phyloP scores from a whole-genome alignment of 345 rosid genomes.

The Eucalyptus guilfoylei region DNA sequence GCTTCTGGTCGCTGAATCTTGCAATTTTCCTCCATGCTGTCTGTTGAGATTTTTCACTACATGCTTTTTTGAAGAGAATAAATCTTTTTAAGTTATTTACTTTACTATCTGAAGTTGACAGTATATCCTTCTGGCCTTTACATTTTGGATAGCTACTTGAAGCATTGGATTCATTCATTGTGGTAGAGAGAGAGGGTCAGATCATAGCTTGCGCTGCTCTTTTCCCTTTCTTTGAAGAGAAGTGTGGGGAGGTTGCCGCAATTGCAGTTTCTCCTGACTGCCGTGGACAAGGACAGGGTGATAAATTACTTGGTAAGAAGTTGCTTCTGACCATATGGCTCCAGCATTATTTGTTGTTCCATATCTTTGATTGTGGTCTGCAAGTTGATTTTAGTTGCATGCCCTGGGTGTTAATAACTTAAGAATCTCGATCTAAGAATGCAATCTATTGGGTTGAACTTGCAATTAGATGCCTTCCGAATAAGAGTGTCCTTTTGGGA shows the following conservation, averaged over 20 bases:
- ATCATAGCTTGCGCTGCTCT: conserved; percentile 91
- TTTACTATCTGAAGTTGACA: background rate
- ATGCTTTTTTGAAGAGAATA: background rate
- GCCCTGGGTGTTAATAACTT: background rate
- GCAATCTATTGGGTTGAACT: background rate
- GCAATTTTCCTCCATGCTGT: background rate
- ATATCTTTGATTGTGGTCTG: background rate
- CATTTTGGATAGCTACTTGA: conserved; percentile 40
- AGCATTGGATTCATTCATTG: conserved; percentile 48
- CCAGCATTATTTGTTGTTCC: background rate
- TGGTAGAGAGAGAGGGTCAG: conserved; percentile 92
- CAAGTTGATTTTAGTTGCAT: background rate
- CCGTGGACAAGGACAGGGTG: conserved; percentile 96
- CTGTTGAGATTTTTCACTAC: background rate
- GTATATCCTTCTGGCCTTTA: background rate
- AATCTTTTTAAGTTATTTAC: background rate
- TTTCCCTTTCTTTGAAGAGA: conserved; percentile 67
- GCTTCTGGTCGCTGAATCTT: background rate
- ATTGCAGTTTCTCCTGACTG: conserved; percentile 91
- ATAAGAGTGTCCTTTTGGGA: background rate
- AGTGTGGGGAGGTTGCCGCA: conserved; percentile 91
- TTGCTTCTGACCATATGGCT: background rate
- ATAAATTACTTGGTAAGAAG: conserved; percentile 73
- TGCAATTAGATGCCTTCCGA: background rate
- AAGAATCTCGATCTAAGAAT: background rate